phyloP scores from a whole-genome alignment of 495 filamentous ascomycete genomes.

The Penicillium soppii region DNA sequence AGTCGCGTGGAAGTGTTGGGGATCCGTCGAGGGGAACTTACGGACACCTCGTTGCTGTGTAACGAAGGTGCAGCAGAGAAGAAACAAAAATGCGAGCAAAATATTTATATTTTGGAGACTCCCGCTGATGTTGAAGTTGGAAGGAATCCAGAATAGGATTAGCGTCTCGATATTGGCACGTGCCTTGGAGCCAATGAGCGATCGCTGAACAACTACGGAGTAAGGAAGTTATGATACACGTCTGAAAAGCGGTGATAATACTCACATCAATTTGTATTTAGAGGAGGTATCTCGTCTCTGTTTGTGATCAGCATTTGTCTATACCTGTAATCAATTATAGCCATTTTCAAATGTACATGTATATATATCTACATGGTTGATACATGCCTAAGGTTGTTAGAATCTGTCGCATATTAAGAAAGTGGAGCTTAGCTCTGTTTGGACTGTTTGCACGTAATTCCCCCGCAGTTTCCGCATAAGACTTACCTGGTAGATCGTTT shows the following conservation, averaged over 20 bases:
- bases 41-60: too few relatives aligned
- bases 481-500: background rate
- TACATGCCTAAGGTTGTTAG: too few relatives aligned
- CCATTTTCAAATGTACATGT: too few relatives aligned
- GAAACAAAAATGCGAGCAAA: background rate
- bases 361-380: too few relatives aligned
- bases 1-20: background rate
- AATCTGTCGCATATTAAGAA: too few relatives aligned
- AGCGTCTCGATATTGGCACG: background rate
- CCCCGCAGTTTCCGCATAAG: slow-evolving; percentile 21
- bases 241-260: too few relatives aligned
- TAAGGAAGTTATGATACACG: too few relatives aligned
- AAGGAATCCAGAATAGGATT: background rate
- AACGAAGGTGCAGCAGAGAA: background rate
- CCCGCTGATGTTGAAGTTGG: background rate
- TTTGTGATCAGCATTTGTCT: too few relatives aligned
- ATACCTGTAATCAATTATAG: too few relatives aligned
- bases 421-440: slow-evolving; percentile 16
- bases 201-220: too few relatives aligned
- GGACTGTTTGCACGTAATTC: slow-evolving; percentile 17
- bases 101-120: background rate
- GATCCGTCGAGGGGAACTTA: background rate
- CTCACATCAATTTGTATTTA: too few relatives aligned
- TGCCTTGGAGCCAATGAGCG: background rate
- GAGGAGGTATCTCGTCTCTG: too few relatives aligned